Conservation (phyloP, 2,329 filamentous ascomycete genomes). For the Metarhizium guizhouense region DNA sequence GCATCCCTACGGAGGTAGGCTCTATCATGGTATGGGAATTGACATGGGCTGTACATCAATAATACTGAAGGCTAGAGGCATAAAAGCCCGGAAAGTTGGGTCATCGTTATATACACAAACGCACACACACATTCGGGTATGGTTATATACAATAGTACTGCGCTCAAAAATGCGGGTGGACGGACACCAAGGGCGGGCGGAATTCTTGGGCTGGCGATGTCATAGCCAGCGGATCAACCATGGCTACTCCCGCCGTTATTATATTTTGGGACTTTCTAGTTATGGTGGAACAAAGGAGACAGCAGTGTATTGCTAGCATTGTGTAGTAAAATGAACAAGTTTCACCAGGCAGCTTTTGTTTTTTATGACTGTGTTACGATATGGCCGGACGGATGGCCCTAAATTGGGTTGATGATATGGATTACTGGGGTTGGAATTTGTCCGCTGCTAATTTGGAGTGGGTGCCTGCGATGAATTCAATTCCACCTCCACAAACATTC, state of each 20-base stretch:
- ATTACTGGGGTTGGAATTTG: too few relatives aligned
- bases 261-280: slow-evolving; percentile 2
- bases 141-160: background rate
- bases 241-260: background rate
- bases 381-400: too few relatives aligned
- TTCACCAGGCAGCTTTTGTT: background rate
- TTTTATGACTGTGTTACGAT: too few relatives aligned
- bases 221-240: background rate
- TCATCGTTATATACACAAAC: background rate
- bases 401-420: too few relatives aligned
- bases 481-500: too few relatives aligned
- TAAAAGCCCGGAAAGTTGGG: background rate
- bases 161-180: background rate
- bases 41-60: background rate
- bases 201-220: background rate
- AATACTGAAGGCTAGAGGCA: background rate
- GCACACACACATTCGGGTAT: background rate
- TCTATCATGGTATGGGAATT: slow-evolving; percentile 2
- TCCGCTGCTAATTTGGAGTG: too few relatives aligned
- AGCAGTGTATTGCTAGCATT: background rate
- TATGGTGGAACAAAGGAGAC: background rate
- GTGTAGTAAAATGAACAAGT: background rate
- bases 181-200: background rate
- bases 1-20: slow-evolving; percentile 10
- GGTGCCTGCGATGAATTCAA: too few relatives aligned